Conservation (phyloP, 176 grass and related monocot genomes). For the Rhynchospora breviuscula region DNA sequence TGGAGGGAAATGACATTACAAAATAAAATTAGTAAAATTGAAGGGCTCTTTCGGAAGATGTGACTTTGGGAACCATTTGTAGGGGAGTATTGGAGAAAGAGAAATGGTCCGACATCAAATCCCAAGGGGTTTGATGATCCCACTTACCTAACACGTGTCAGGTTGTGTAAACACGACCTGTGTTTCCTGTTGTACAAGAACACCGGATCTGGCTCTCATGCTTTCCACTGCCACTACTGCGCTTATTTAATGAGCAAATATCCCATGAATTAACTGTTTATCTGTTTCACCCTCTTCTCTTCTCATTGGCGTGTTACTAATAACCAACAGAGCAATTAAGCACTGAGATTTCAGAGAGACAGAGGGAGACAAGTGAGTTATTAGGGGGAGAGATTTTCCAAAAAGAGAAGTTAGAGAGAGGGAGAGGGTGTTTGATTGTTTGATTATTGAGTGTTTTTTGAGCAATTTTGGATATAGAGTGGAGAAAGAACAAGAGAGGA, state of each 20-base stretch:
- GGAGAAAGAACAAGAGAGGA: background rate
- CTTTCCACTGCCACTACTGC: conserved; percentile 25
- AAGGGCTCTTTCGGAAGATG: background rate
- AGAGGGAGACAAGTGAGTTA: background rate
- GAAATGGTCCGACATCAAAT: conserved; percentile 13
- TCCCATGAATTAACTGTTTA: conserved; percentile 34
- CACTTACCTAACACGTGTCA: background rate
- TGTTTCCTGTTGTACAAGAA: background rate
- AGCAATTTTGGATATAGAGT: background rate
- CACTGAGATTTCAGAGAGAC: background rate
- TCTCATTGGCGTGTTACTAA: background rate
- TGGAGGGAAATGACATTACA: too few relatives aligned
- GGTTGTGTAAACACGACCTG: background rate
- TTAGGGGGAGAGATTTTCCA: background rate
- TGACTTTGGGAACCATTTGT: background rate
- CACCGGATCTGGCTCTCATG: background rate
- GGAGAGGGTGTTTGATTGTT: background rate
- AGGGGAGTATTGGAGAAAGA: background rate
- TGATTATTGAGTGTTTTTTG: background rate
- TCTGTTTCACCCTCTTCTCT: conserved; percentile 2
- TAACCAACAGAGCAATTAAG: background rate
- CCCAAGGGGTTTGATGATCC: background rate
- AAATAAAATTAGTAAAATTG: background rate
- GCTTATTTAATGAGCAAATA: conserved; percentile 34
- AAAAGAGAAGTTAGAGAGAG: background rate